These are phyloP conservation scores for Verticillium albo-atrum DNA, from an alignment of 2,329 filamentous ascomycete genomes.

Conservation along the genomic window DNA sequence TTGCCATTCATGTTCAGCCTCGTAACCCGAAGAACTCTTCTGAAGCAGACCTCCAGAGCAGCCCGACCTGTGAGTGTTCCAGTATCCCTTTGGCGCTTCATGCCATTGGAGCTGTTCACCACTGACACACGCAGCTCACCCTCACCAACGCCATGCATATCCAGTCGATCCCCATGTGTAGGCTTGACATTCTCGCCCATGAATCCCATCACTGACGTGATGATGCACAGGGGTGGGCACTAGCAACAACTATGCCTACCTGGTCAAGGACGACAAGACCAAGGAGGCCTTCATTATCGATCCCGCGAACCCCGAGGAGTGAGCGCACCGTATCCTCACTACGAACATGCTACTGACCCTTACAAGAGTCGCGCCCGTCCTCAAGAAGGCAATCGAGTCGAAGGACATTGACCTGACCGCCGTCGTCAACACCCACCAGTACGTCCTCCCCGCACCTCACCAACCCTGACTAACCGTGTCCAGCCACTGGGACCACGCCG, in stretches of 20 bases:
- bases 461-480: not conserved
- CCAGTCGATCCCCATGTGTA: constrained; percentile 86
- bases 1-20: constrained; percentile 36
- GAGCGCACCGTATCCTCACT: constrained; percentile 22
- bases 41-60: constrained; percentile 24
- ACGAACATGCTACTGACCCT: not conserved
- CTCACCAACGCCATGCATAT: constrained; percentile 68
- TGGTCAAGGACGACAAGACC: constrained; percentile 73
- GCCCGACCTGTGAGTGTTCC: no score
- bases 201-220: not conserved
- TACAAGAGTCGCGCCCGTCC: constrained; percentile 51
- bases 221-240: constrained; percentile 61
- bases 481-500: constrained; percentile 92
- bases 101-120: not conserved
- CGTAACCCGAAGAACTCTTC: constrained; percentile 27
- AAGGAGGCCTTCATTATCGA: constrained; percentile 77
- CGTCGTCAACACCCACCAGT: constrained; percentile 98
- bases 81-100: no score
- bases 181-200: constrained; percentile 22
- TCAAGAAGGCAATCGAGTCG: constrained; percentile 68
- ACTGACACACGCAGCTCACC: constrained; percentile 20
- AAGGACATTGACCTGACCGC: constrained; percentile 77
- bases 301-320: constrained; percentile 76
- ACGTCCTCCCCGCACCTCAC: constrained; percentile 30
- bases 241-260: constrained; percentile 81